phyloP scores from a whole-genome alignment of 345 rosid species.

The Rhizophora apiculata region DNA sequence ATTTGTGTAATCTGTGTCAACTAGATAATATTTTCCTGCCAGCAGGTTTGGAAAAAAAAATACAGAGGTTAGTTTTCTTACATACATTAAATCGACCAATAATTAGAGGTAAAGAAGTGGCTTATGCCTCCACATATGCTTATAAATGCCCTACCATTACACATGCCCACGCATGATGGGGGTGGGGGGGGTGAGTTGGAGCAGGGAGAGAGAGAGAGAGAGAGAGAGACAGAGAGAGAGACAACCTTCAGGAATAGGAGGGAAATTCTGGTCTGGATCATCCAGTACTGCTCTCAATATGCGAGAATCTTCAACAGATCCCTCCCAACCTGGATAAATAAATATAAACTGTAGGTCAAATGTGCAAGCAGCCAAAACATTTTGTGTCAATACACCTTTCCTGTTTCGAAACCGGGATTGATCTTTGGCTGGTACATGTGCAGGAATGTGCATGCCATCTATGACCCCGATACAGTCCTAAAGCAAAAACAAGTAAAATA shows the following conservation, averaged over 20 bases:
- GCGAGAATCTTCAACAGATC: conserved; percentile 67
- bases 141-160: background rate
- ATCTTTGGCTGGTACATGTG: conserved; percentile 72
- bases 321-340: conserved; percentile 86
- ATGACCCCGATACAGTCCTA: conserved; percentile 78
- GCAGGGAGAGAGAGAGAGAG: background rate
- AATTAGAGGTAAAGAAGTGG: background rate
- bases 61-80: background rate
- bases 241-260: conserved; percentile 61
- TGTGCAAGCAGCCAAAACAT: conserved; percentile 76
- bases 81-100: background rate
- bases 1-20: conserved; percentile 58
- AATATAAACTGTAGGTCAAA: conserved; percentile 72
- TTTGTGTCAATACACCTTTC: conserved; percentile 64
- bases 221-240: background rate
- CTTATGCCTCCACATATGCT: background rate
- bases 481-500: conserved; percentile 15
- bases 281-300: conserved; percentile 70
- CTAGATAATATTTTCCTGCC: conserved; percentile 72
- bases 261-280: conserved; percentile 81
- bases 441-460: conserved; percentile 71
- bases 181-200: background rate
- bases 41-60: background rate
- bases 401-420: conserved; percentile 67
- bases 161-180: background rate